Evolutionary conservation across 352 stramenopile genomes (phyloP).

Genomic region (Blastocystis sp.): DNA sequence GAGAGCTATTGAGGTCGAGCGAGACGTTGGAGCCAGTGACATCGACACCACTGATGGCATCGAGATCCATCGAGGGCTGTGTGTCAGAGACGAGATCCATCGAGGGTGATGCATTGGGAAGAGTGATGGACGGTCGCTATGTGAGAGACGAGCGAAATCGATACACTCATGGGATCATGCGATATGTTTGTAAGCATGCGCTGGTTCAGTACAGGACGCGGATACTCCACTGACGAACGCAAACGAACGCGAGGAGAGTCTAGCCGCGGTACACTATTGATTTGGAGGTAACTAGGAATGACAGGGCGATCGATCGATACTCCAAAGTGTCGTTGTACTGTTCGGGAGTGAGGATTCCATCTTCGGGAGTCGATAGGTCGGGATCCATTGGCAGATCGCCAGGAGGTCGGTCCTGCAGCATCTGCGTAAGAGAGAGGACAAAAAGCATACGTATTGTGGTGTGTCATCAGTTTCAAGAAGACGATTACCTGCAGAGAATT

Average conservation of each 20-base stretch:
- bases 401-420: background rate
- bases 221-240: background rate
- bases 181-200: conserved; percentile 31
- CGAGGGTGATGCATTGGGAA: background rate
- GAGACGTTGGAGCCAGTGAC: background rate
- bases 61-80: background rate
- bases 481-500: conserved; percentile 32
- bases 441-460: background rate
- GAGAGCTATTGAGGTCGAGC: background rate
- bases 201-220: background rate
- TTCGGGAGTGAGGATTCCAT: conserved; percentile 30
- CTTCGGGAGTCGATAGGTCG: background rate
- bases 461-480: background rate
- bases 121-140: background rate
- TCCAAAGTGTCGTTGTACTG: conserved; percentile 43
- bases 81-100: background rate
- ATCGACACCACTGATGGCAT: background rate
- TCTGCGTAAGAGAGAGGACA: background rate
- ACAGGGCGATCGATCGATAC: background rate
- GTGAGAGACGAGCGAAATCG: background rate
- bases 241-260: background rate
- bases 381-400: background rate
- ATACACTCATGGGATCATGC: background rate
- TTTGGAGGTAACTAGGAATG: conserved; percentile 30
- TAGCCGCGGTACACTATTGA: conserved; percentile 32